Evolutionary conservation across 495 filamentous ascomycete species (phyloP).

Genomic region (Chaetomium fimeti): DNA sequence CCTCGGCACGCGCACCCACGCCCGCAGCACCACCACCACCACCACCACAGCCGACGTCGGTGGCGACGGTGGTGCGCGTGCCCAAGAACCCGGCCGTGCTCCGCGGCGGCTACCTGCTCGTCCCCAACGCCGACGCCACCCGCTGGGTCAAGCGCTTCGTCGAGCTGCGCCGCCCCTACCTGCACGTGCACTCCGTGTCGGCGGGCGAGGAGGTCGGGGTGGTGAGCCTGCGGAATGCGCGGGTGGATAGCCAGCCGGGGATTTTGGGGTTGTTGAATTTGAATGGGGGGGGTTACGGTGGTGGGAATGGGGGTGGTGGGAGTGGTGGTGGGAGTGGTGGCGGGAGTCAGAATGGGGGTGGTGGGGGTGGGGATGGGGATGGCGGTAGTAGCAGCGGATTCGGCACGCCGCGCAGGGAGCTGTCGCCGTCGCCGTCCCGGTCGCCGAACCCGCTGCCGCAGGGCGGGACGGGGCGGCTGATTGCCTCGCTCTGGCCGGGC

Average conservation of each 20-base stretch:
- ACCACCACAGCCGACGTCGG: conserved; percentile 48
- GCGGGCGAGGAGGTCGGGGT: conserved; percentile 88
- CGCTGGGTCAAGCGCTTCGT: conserved; percentile 89
- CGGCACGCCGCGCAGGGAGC: background rate
- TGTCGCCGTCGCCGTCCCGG: conserved; percentile 9
- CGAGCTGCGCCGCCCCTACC: conserved; percentile 86
- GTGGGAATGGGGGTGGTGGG: conserved; percentile 1
- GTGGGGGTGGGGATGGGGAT: background rate
- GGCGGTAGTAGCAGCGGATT: background rate
- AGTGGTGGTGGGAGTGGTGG: background rate
- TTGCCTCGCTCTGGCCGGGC: conserved; percentile 21
- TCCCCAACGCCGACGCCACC: conserved; percentile 68
- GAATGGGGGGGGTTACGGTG: conserved; percentile 22
- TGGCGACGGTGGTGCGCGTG: conserved; percentile 66
- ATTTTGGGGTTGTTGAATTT: conserved; percentile 71
- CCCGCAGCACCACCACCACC: background rate
- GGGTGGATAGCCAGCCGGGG: conserved; percentile 85
- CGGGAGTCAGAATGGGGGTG: background rate
- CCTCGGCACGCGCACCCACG: background rate
- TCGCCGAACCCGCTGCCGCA: background rate
- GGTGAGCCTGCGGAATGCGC: conserved; percentile 77
- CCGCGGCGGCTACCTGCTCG: conserved; percentile 80
- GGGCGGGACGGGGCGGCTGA: conserved; percentile 16
- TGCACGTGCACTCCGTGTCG: conserved; percentile 79
- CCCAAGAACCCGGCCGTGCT: conserved; percentile 72